These are phyloP conservation scores for Magnolia sinica DNA, from an alignment of 164 flowering plant species.

Conservation along the genomic window DNA sequence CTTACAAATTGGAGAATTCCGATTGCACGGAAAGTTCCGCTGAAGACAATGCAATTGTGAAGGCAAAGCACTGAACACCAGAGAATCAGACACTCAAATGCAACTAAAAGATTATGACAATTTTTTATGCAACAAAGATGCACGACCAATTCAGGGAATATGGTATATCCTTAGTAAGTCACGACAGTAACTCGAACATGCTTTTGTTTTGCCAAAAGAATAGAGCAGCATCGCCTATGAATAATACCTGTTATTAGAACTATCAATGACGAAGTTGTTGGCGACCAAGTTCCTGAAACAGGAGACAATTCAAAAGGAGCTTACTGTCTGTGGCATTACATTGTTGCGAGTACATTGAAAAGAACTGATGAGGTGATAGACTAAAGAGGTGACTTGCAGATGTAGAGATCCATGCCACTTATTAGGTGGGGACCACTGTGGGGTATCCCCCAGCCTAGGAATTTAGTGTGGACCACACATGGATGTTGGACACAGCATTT, in stretches of 20 bases:
- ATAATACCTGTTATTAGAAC: background rate
- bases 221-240: background rate
- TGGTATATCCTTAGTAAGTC: background rate
- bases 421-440: too few relatives aligned
- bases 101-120: background rate
- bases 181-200: background rate
- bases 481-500: too few relatives aligned
- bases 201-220: background rate
- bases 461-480: too few relatives aligned
- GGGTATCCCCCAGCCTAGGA: too few relatives aligned
- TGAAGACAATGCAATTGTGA: slow-evolving; percentile 67
- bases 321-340: too few relatives aligned
- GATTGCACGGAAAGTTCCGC: slow-evolving; percentile 62
- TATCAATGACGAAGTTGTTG: slow-evolving; percentile 58
- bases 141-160: too few relatives aligned
- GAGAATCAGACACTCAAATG: background rate
- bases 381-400: too few relatives aligned
- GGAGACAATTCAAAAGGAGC: too few relatives aligned
- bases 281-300: slow-evolving; percentile 61
- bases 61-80: slow-evolving; percentile 41
- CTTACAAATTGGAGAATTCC: slow-evolving; percentile 57
- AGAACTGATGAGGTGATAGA: too few relatives aligned
- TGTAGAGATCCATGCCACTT: too few relatives aligned
- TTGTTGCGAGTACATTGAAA: too few relatives aligned
- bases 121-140: background rate